A percentile compares a stretch with the other conserved stretches of the same genome.
These are phyloP conservation scores for Arabis alpina DNA, from an alignment of 345 rosid species.

Conservation along the genomic window DNA sequence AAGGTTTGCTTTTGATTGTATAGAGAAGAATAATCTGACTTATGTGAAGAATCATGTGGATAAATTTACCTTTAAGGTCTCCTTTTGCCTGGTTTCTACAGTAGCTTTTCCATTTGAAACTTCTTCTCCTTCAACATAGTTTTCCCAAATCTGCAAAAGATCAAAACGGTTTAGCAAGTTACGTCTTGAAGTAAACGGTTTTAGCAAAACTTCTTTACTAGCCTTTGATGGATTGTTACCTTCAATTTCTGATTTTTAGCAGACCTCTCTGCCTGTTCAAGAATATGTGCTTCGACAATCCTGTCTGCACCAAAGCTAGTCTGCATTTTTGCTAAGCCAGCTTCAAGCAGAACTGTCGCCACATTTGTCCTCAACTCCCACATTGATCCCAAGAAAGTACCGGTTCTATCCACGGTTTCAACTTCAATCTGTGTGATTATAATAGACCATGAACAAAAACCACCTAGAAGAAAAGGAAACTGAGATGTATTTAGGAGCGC, in stretches of 20 bases:
- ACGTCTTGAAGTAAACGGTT: not conserved
- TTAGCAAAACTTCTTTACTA: not conserved
- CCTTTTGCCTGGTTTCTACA: constrained; percentile 85
- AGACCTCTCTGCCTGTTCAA: constrained; percentile 86
- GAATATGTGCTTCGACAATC: constrained; percentile 78
- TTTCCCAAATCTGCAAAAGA: constrained; percentile 85
- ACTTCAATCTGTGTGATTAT: constrained; percentile 76
- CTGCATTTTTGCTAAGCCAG: constrained; percentile 94
- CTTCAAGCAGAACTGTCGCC: constrained; percentile 82
- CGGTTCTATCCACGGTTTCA: constrained; percentile 92
- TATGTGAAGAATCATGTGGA: constrained; percentile 18
- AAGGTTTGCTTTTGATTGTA: not conserved
- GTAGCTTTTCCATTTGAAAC: constrained; percentile 60
- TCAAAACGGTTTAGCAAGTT: constrained; percentile 8
- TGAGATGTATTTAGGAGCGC: not conserved
- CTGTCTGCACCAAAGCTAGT: constrained; percentile 84
- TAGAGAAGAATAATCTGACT: not conserved
- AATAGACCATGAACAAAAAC: not conserved
- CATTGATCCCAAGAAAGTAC: constrained; percentile 92
- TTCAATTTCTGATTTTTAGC: constrained; percentile 90
- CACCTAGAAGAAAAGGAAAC: constrained; percentile 10
- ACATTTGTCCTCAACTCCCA: constrained; percentile 86
- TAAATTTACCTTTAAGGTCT: constrained; percentile 69
- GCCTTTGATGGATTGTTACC: constrained; percentile 46
- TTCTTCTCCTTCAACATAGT: constrained; percentile 96